Conservation (phyloP, 1,284 basidiomycete species). For the Microbotryum saponariae region DNA sequence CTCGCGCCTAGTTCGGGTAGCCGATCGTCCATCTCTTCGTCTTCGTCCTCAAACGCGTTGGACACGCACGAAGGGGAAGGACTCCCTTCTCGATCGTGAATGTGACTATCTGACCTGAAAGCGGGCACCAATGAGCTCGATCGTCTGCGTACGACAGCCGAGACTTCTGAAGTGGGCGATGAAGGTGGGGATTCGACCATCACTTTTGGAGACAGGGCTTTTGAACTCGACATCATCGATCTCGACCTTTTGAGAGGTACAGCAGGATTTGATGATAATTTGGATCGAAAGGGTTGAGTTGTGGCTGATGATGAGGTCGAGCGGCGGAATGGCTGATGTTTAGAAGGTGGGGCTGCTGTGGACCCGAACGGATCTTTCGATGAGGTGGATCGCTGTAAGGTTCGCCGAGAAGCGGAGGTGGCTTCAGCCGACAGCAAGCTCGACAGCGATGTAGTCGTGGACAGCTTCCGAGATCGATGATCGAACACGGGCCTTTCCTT, state of each 20-base stretch:
- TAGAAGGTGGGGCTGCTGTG: background rate
- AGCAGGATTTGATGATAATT: no score
- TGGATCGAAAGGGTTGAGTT: no score
- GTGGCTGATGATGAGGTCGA: background rate
- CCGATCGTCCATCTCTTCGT: background rate
- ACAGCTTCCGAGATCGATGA: background rate
- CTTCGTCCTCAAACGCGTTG: conserved; percentile 1
- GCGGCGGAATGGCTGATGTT: background rate
- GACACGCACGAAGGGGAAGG: background rate
- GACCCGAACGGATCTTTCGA: background rate
- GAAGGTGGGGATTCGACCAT: no score
- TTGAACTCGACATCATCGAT: no score
- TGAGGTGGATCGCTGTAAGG: background rate
- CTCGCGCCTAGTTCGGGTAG: background rate
- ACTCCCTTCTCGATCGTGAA: no score
- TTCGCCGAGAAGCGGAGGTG: background rate
- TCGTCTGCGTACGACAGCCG: no score
- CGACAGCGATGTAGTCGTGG: background rate
- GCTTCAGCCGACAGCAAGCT: no score
- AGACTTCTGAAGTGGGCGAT: no score
- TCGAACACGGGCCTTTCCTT: background rate
- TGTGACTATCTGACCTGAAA: no score
- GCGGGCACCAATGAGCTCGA: no score
- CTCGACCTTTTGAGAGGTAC: no score
- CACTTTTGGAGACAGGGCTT: no score